Percentiles rank a stretch among this genome's conserved stretches.
phyloP scores from a whole-genome alignment of 2,329 filamentous ascomycete genomes.

The Curvularia sp. region DNA sequence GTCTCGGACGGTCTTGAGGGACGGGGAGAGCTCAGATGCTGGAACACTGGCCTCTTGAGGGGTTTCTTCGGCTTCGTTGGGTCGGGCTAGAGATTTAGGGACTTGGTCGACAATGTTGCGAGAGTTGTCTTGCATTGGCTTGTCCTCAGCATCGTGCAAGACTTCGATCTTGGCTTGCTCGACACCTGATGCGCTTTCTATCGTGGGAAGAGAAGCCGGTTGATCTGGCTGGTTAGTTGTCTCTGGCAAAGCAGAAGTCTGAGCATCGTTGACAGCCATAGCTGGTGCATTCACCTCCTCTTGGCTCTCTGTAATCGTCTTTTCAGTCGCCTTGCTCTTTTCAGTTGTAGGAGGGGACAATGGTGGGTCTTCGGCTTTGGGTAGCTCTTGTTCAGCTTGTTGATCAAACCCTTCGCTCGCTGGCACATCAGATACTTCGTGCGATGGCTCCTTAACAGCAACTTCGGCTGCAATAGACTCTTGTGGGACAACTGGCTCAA shows the following conservation, averaged over 20 bases:
- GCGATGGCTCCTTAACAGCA: neutral
- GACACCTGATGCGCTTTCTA: neutral
- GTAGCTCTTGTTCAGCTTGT: neutral
- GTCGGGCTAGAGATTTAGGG: conserved; percentile 1
- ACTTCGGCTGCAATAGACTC: neutral
- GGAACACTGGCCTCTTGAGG: neutral
- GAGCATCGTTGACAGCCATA: conserved; percentile 9
- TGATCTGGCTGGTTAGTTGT: neutral
- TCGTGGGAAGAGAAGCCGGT: conserved; percentile 2
- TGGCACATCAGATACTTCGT: neutral
- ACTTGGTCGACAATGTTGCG: conserved; percentile 7
- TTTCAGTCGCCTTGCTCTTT: conserved; percentile 32
- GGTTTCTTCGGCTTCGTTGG: conserved; percentile 3
- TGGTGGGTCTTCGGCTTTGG: conserved; percentile 12
- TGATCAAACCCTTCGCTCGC: neutral
- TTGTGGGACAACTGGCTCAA: conserved; percentile 2
- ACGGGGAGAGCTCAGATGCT: conserved; percentile 31
- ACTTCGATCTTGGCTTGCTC: neutral
- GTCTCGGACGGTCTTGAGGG: conserved; percentile 35
- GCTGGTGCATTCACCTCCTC: neutral
- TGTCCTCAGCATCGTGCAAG: neutral
- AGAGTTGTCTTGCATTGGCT: conserved; percentile 1
- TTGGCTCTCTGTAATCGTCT: conserved; percentile 16
- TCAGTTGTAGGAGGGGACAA: conserved; percentile 30
- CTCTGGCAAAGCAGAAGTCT: conserved; percentile 6